phyloP scores from a whole-genome alignment of 2,329 filamentous ascomycete species.

The Ilyonectria sp. region DNA sequence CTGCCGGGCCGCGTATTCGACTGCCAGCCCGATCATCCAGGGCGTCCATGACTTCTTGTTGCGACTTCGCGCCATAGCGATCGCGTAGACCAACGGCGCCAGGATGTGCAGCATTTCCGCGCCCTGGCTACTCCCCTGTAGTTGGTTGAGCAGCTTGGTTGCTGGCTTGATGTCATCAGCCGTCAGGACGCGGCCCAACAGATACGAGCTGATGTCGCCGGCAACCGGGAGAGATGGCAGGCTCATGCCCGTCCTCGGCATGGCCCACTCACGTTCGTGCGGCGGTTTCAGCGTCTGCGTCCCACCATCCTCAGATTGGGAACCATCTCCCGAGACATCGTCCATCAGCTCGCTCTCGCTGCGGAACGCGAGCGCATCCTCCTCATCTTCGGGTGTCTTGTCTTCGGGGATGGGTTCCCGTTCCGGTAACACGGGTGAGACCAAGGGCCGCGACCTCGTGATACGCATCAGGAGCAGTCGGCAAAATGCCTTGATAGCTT shows the following conservation, averaged over 20 bases:
- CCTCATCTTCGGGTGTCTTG: slow-evolving; percentile 64
- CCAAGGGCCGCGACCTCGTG: slow-evolving; percentile 85
- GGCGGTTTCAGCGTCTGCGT: slow-evolving; percentile 49
- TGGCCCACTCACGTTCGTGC: slow-evolving; percentile 80
- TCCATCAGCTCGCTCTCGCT: slow-evolving; percentile 62
- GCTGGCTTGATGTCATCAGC: slow-evolving; percentile 98
- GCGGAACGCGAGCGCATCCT: slow-evolving; percentile 56
- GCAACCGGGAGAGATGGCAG: slow-evolving; percentile 87
- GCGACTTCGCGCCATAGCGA: slow-evolving; percentile 81
- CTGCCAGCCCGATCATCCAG: slow-evolving; percentile 87
- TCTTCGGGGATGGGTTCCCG: slow-evolving; percentile 81
- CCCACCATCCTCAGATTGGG: slow-evolving; percentile 34
- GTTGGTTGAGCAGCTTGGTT: slow-evolving; percentile 85
- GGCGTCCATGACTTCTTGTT: slow-evolving; percentile 90
- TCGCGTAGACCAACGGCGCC: slow-evolving; percentile 87
- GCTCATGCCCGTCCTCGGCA: slow-evolving; percentile 93
- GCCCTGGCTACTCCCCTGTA: slow-evolving; percentile 80
- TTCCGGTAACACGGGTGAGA: slow-evolving; percentile 89
- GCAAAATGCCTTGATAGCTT: slow-evolving; percentile 89
- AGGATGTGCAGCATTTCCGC: slow-evolving; percentile 95
- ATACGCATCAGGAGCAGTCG: slow-evolving; percentile 84
- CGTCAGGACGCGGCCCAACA: slow-evolving; percentile 90
- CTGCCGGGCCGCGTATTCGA: slow-evolving; percentile 93
- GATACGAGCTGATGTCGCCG: slow-evolving; percentile 87
- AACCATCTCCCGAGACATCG: slow-evolving; percentile 55